Evolutionary conservation across 768 basidiomycete species (phyloP).

Genomic region (Mrakia gelida): DNA sequence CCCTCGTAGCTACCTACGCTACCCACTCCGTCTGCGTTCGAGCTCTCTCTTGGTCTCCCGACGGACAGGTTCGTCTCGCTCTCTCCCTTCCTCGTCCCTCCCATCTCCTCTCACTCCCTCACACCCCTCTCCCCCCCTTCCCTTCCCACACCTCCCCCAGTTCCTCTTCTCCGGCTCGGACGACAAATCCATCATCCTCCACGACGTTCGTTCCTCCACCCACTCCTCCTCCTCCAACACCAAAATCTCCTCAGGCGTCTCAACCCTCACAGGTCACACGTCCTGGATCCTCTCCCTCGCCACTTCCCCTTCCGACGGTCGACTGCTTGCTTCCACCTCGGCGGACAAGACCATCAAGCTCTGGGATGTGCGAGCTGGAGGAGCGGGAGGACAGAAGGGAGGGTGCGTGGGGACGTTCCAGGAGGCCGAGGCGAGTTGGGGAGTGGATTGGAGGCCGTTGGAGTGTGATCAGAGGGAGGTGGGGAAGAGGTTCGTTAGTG

Average conservation of each 20-base stretch:
- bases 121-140: not conserved
- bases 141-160: conserved; percentile 46
- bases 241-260: conserved; percentile 57
- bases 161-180: conserved; percentile 84
- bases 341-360: conserved; percentile 81
- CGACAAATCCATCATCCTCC: conserved; percentile 82
- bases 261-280: conserved; percentile 78
- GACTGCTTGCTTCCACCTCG: conserved; percentile 62
- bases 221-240: conserved; percentile 51
- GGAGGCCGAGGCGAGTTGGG: conserved; percentile 20
- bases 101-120: not conserved
- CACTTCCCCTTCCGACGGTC: conserved; percentile 68
- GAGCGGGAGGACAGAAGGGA: conserved; percentile 28
- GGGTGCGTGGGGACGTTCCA: conserved; percentile 28
- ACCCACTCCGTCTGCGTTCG: conserved; percentile 89
- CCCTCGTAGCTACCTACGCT: conserved; percentile 65
- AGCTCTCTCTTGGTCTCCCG: conserved; percentile 80
- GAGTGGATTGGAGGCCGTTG: conserved; percentile 28
- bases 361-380: conserved; percentile 60
- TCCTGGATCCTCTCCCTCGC: conserved; percentile 86
- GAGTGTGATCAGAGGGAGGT: conserved; percentile 24
- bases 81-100: conserved; percentile 4
- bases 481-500: conserved; percentile 31
- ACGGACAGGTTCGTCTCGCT: conserved; percentile 61
- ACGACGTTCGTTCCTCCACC: conserved; percentile 65